Conservation (phyloP, 805 yeast genomes). For the Starmerella davenportii region DNA sequence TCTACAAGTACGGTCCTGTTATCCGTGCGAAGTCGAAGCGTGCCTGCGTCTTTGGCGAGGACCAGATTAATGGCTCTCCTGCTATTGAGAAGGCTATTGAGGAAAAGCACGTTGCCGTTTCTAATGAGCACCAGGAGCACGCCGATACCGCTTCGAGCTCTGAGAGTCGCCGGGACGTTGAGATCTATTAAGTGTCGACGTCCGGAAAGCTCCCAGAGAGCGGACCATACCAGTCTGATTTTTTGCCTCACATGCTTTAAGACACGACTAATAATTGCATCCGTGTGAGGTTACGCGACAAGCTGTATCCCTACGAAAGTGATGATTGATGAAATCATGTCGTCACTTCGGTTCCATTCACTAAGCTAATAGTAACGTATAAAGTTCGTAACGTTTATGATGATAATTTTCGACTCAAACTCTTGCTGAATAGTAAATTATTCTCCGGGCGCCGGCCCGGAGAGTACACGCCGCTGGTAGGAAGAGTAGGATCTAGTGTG, state of each 20-base stretch:
- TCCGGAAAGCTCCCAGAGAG: too few relatives aligned
- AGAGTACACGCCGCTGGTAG: too few relatives aligned
- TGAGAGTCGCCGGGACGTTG: slow-evolving; percentile 12
- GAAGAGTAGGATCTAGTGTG: too few relatives aligned
- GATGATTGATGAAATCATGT: too few relatives aligned
- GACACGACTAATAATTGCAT: background rate
- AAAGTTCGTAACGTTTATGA: background rate
- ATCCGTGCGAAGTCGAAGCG: slow-evolving; percentile 24
- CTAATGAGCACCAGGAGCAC: slow-evolving; percentile 4
- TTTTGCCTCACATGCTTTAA: too few relatives aligned
- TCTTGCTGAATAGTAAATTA: too few relatives aligned
- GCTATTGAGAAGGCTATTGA: slow-evolving; percentile 1
- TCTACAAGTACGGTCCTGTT: slow-evolving; percentile 19
- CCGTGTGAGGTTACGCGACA: background rate
- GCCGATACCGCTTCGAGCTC: slow-evolving; percentile 1
- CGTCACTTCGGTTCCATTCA: background rate
- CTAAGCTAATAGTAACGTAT: background rate
- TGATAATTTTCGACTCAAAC: too few relatives aligned
- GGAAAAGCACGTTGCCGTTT: slow-evolving; percentile 5
- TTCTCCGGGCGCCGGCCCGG: too few relatives aligned
- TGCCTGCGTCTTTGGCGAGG: slow-evolving; percentile 17
- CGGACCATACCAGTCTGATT: too few relatives aligned
- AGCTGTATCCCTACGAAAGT: background rate
- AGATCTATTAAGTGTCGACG: slow-evolving; percentile 8
- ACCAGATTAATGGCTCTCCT: background rate